Evolutionary conservation across 208 protist genomes (phyloP), one percentile per base, ranked within the genome.

Genomic region (Leishmania turanica): DNA sequence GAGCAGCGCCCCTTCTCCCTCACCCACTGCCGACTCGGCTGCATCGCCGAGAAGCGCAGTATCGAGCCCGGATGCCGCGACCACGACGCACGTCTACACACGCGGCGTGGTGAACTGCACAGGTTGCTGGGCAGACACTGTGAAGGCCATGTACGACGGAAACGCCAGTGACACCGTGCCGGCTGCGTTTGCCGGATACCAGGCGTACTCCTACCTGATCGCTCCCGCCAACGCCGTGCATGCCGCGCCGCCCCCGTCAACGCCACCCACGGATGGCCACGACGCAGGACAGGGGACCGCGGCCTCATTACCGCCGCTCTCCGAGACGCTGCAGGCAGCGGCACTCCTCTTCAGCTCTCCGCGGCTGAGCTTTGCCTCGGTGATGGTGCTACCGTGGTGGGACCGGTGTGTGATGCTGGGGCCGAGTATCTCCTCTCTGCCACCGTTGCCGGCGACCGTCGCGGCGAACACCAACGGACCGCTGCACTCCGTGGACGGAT

Each of bases 331-430:
- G 27, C 74, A 62, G 21, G 42, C 80, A 0, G 58, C 77, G 27
- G 88, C 87, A 1, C 64, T 97, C 56, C 82, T 93, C 69, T 80
- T 89, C 37, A 81, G 81, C 75, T 92, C 94, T 21, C 91, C 91
- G 0, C 87, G 86, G 27, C 88, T 91, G 76, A 92, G 87, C 79
- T 97, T 96, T 79, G 88, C 90, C 31, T 84, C 91, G 0, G 77
- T 89, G 45, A 88, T 92, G 84, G 86, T 92, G 77, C 53, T 94
- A 71, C 94, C 94, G 68, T 97, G 93, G 92, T 87, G 87, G 78
- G 90, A 96, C 74, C 80, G 78, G 17, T 92, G 88, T 51, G 84
- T 96, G n/a, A 78, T 97, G 77, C 69, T 97, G 49, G 94, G 94
- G 27, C 94, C 94, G 37, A 88, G 84, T 60, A 80, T 93, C 8